Percentiles rank a stretch among this genome's conserved stretches.
Conservation (phyloP, 305 asterid genomes). For the Solanum chacoense region DNA sequence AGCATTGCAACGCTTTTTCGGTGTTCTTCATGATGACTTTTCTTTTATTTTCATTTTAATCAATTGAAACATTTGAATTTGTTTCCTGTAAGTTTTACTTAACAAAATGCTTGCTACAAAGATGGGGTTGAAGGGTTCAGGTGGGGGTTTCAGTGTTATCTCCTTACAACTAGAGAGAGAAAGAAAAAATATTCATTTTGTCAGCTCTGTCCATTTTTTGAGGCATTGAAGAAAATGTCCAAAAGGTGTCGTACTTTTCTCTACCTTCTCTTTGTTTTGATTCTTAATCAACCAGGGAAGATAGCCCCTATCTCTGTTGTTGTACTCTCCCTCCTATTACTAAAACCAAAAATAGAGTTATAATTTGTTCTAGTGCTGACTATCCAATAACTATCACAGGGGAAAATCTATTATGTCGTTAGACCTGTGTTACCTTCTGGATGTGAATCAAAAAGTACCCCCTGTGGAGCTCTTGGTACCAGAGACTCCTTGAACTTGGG, state of each 20-base stretch:
- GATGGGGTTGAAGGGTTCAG: neutral
- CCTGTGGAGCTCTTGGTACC: constrained; percentile 84
- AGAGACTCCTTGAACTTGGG: constrained; percentile 75
- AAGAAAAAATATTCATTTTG: neutral
- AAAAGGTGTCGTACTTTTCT: neutral
- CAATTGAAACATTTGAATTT: neutral
- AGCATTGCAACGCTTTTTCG: neutral
- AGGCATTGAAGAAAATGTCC: neutral
- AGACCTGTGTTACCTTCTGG: constrained; percentile 89
- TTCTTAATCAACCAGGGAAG: neutral
- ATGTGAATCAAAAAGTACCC: constrained; percentile 61
- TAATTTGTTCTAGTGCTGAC: neutral
- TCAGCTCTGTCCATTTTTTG: neutral
- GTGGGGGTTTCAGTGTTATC: neutral
- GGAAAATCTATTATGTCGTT: constrained; percentile 68
- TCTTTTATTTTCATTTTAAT: neutral
- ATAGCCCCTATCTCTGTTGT: neutral
- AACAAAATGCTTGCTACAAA: neutral
- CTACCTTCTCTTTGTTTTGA: neutral
- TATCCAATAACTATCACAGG: constrained; percentile 31
- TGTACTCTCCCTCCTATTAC: neutral
- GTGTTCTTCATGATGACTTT: neutral
- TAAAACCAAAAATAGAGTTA: neutral
- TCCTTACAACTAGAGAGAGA: neutral
- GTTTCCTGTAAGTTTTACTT: neutral